Percentiles rank a stretch among this genome's conserved stretches.
These are phyloP conservation scores for Notholithocarpus densiflorus DNA, from an alignment of 306 rosid species.

Conservation along the genomic window DNA sequence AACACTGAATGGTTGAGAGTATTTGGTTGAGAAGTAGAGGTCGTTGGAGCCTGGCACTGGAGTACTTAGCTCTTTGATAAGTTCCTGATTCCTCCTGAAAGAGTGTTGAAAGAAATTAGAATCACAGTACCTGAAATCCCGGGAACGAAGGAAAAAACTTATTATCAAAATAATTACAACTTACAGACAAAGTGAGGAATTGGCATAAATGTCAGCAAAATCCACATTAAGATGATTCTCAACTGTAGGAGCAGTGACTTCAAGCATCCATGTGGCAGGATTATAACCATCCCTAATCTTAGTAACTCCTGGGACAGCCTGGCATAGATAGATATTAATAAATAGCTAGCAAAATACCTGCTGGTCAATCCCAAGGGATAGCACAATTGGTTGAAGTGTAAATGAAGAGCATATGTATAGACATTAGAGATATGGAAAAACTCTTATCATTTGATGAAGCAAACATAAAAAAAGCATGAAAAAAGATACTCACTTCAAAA, in stretches of 20 bases:
- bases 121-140: neutral
- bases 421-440: neutral
- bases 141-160: neutral
- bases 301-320: conserved; percentile 68
- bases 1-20: conserved; percentile 45
- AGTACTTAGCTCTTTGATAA: conserved; percentile 50
- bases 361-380: neutral
- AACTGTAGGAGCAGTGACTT: conserved; percentile 44
- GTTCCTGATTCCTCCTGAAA: conserved; percentile 56
- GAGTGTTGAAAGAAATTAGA: neutral
- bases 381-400: neutral
- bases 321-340: conserved; percentile 1
- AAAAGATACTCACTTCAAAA: conserved; percentile 49
- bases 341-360: neutral
- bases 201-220: conserved; percentile 54
- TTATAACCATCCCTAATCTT: conserved; percentile 65
- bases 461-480: neutral
- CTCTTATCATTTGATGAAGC: neutral
- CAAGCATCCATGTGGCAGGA: conserved; percentile 94
- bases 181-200: conserved; percentile 56
- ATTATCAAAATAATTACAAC: neutral
- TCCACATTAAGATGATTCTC: conserved; percentile 57
- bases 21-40: conserved; percentile 62
- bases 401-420: neutral
- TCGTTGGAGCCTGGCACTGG: conserved; percentile 53